phyloP scores from a whole-genome alignment of 768 basidiomycete genomes.

The Boletus subcaerulescens region DNA sequence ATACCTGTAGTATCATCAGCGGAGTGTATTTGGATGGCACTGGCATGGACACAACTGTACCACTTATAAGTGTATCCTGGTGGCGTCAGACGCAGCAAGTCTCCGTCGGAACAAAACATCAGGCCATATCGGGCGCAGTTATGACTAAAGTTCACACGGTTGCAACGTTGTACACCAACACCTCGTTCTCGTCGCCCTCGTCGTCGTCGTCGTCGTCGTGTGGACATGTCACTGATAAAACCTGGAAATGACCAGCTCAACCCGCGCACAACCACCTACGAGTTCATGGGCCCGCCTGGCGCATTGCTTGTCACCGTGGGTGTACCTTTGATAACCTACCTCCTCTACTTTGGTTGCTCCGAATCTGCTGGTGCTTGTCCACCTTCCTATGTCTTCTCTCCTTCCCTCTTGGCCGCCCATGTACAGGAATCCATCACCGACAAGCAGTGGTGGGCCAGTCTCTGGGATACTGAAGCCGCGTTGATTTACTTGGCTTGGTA shows the following conservation, averaged over 20 bases:
- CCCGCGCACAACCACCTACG: constrained; percentile 69
- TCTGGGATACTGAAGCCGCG: constrained; percentile 83
- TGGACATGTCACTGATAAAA: constrained; percentile 21
- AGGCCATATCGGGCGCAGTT: not conserved
- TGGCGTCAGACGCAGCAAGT: no score
- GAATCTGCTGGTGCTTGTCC: constrained; percentile 70
- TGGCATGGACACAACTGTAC: no score
- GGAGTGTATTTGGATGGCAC: no score
- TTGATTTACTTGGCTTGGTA: constrained; percentile 88
- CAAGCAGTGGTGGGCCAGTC: constrained; percentile 60
- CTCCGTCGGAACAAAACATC: not conserved
- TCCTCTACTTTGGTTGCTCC: constrained; percentile 75
- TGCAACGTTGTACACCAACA: not conserved
- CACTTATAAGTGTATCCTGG: no score
- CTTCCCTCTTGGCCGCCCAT: constrained; percentile 31
- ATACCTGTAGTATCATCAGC: no score
- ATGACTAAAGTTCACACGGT: constrained; percentile 6
- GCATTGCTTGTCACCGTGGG: constrained; percentile 66
- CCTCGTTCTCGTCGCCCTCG: not conserved
- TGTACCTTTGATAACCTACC: constrained; percentile 70
- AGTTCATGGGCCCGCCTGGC: constrained; percentile 81
- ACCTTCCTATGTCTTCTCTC: constrained; percentile 43
- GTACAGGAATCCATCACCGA: constrained; percentile 47
- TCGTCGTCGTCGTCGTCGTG: not conserved
- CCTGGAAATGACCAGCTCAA: constrained; percentile 46